Conservation (phyloP, 1,139 yeast species). For the Pichia sp. region DNA sequence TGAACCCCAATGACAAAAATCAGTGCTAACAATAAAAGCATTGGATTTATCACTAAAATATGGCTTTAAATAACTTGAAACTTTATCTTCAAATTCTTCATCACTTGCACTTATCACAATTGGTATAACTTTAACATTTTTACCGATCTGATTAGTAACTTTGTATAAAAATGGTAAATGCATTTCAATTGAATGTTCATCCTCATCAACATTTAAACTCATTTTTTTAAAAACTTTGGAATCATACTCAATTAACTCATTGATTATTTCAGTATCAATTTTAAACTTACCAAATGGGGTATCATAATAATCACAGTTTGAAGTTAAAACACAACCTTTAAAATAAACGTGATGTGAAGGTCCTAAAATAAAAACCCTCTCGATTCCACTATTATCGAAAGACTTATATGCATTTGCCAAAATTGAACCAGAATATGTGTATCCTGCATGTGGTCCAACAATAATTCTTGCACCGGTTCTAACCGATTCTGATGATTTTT, state of each 20-base stretch:
- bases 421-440: conserved; percentile 69
- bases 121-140: conserved; percentile 60
- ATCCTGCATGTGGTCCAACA: conserved; percentile 84
- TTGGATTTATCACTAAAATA: conserved; percentile 51
- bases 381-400: conserved; percentile 53
- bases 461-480: conserved; percentile 55
- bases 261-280: conserved; percentile 50
- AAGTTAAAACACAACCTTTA: conserved; percentile 49
- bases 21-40: conserved; percentile 78
- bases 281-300: conserved; percentile 78
- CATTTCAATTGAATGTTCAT: conserved; percentile 94
- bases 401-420: conserved; percentile 72
- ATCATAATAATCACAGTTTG: conserved; percentile 49
- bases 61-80: conserved; percentile 47
- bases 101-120: conserved; percentile 68
- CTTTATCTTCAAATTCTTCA: conserved; percentile 35
- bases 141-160: conserved; percentile 34
- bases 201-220: conserved; percentile 59
- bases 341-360: conserved; percentile 94
- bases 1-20: conserved; percentile 95
- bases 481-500: conserved; percentile 11
- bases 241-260: conserved; percentile 30
- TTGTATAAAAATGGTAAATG: conserved; percentile 73
- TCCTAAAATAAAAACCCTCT: conserved; percentile 74
- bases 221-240: conserved; percentile 45